Conservation (phyloP, 1,284 basidiomycete species). For the Cryptococcus sp. region DNA sequence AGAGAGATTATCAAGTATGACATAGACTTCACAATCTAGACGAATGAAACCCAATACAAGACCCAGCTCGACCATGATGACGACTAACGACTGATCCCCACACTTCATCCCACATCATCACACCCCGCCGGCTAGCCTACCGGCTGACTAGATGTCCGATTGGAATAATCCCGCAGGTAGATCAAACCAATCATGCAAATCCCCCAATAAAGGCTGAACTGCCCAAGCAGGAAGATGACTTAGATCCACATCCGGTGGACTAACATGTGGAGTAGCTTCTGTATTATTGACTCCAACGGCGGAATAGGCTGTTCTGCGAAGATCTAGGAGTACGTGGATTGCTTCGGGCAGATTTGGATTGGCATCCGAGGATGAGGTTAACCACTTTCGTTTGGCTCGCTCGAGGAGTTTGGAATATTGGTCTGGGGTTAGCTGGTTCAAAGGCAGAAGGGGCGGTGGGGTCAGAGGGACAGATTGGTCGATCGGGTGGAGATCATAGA, state of each 20-base stretch:
- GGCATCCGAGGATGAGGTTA: conserved; percentile 13
- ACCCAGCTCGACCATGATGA: too few relatives aligned
- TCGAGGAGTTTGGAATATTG: conserved; percentile 46
- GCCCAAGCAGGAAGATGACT: conserved; percentile 42
- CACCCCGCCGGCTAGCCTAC: too few relatives aligned
- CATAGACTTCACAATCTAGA: too few relatives aligned
- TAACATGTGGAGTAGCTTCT: conserved; percentile 28
- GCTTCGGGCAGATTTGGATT: conserved; percentile 43
- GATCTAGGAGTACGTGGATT: conserved; percentile 46
- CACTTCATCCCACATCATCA: too few relatives aligned
- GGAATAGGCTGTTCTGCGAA: conserved; percentile 44
- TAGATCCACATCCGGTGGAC: conserved; percentile 33
- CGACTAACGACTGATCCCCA: too few relatives aligned
- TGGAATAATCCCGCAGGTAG: conserved; percentile 38
- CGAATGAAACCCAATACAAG: too few relatives aligned
- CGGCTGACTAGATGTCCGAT: too few relatives aligned
- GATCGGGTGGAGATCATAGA: neutral
- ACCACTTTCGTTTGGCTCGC: conserved; percentile 44
- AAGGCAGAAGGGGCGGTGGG: too few relatives aligned
- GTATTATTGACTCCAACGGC: conserved; percentile 35
- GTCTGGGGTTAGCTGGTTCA: conserved; percentile 24
- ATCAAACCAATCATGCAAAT: conserved; percentile 47
- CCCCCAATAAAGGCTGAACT: conserved; percentile 40
- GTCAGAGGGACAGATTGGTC: too few relatives aligned
- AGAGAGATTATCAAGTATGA: too few relatives aligned